A percentile compares a stretch with the other conserved stretches of the same genome.
Conservation (phyloP, 2,329 filamentous ascomycete species). For the Triangularia verruculosa region DNA sequence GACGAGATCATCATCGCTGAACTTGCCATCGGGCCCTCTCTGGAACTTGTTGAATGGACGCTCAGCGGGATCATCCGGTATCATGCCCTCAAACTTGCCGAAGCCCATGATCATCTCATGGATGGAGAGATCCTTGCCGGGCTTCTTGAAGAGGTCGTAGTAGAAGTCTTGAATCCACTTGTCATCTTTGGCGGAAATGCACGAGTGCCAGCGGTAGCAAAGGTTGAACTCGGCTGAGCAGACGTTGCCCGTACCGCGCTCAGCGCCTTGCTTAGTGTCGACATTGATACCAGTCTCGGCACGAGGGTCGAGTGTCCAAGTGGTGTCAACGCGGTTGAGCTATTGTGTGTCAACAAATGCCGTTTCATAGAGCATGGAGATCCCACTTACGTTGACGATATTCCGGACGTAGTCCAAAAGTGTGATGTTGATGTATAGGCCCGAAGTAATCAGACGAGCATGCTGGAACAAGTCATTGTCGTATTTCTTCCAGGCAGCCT, state of each 20-base stretch:
- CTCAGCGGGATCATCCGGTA: constrained; percentile 64
- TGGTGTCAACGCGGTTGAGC: constrained; percentile 67
- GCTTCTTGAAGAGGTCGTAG: constrained; percentile 58
- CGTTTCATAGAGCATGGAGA: not conserved
- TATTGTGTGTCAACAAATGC: constrained; percentile 13
- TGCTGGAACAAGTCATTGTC: constrained; percentile 80
- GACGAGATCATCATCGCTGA: constrained; percentile 73
- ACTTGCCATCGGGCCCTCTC: constrained; percentile 64
- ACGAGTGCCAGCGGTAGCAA: constrained; percentile 83
- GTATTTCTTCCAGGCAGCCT: constrained; percentile 61
- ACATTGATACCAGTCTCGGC: constrained; percentile 59
- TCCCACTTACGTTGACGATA: constrained; percentile 25
- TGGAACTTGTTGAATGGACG: constrained; percentile 66
- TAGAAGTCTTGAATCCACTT: constrained; percentile 75
- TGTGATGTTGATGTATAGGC: constrained; percentile 76
- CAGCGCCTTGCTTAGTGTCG: constrained; percentile 55
- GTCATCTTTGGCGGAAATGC: constrained; percentile 72
- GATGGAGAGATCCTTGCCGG: constrained; percentile 53
- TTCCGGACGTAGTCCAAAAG: constrained; percentile 76
- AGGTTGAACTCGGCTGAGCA: constrained; percentile 89
- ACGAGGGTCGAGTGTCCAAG: constrained; percentile 78
- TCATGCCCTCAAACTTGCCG: constrained; percentile 57
- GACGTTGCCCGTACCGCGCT: constrained; percentile 74
- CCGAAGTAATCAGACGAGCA: constrained; percentile 69
- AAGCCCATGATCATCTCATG: constrained; percentile 62